phyloP scores from a whole-genome alignment of 306 rosid species.

The Cucurbita moschata region DNA sequence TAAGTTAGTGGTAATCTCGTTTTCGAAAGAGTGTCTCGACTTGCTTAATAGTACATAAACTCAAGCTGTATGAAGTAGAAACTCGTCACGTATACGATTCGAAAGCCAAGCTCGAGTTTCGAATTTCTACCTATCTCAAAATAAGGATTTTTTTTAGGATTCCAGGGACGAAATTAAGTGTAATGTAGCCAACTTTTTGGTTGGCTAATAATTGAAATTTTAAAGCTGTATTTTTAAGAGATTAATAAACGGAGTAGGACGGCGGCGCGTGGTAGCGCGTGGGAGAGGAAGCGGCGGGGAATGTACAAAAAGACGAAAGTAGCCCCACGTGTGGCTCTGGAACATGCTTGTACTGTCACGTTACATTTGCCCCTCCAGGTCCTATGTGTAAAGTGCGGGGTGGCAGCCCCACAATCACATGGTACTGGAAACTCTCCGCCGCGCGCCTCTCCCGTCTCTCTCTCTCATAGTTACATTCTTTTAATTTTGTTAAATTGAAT shows the following conservation, averaged over 20 bases:
- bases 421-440: neutral
- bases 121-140: no score
- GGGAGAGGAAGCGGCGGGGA: no score
- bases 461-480: no score
- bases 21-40: no score
- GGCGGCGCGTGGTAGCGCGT: neutral
- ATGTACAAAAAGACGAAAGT: neutral
- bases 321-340: neutral
- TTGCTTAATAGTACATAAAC: no score
- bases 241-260: neutral
- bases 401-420: neutral
- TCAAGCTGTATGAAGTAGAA: no score
- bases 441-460: neutral
- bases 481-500: no score
- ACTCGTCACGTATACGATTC: no score
- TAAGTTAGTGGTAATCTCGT: no score
- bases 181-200: neutral
- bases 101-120: no score
- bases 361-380: neutral
- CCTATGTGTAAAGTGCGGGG: neutral
- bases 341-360: neutral
- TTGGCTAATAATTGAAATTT: neutral
- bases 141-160: no score
- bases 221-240: neutral
- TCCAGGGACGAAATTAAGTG: no score